Evolutionary conservation across 1,284 basidiomycete species (phyloP).

Genomic region (Meira miltonrushii): DNA sequence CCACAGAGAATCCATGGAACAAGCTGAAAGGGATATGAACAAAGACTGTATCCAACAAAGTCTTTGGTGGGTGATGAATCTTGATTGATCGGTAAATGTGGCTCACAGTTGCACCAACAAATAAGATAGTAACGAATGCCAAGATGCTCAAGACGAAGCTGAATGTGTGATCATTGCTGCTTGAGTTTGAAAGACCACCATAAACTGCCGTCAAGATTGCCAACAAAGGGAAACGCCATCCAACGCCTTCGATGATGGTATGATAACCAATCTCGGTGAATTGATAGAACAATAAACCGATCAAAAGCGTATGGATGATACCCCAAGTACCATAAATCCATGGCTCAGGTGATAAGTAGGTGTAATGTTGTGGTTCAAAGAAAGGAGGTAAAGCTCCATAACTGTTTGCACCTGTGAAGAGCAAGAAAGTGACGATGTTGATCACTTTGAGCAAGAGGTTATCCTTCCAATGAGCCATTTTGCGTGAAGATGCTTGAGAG

Average conservation of each 20-base stretch:
- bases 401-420: conserved; percentile 81
- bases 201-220: conserved; percentile 78
- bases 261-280: conserved; percentile 64
- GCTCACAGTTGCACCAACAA: conserved; percentile 75
- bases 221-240: conserved; percentile 82
- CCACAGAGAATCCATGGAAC: conserved; percentile 90
- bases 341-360: conserved; percentile 81
- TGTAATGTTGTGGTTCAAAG: conserved; percentile 56
- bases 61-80: conserved; percentile 68
- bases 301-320: conserved; percentile 75
- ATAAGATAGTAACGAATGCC: conserved; percentile 76
- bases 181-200: conserved; percentile 60
- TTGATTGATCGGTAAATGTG: conserved; percentile 91
- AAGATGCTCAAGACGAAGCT: conserved; percentile 67
- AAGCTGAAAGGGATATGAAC: conserved; percentile 55
- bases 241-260: conserved; percentile 75
- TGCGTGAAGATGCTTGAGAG: neutral
- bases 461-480: conserved; percentile 16
- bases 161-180: conserved; percentile 18
- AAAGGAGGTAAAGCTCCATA: conserved; percentile 64
- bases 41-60: conserved; percentile 56
- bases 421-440: conserved; percentile 71
- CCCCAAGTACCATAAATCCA: conserved; percentile 77
- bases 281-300: conserved; percentile 58
- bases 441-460: conserved; percentile 58